Conservation (phyloP, 768 basidiomycete species). For the Phanerochaete sordida region DNA sequence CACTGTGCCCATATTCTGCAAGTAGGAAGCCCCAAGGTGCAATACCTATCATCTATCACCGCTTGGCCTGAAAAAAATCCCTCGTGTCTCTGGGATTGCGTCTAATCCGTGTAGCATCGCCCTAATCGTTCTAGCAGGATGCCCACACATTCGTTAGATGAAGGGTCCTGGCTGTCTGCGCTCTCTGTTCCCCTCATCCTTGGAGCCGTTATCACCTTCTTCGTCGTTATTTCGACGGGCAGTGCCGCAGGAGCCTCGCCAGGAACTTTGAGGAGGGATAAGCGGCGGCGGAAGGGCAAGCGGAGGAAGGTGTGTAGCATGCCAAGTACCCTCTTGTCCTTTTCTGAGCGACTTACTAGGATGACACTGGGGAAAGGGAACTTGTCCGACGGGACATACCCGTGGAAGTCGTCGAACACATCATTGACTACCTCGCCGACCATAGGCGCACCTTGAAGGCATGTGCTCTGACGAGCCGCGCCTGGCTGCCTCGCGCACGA, state of each 20-base stretch:
- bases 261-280: background rate
- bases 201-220: background rate
- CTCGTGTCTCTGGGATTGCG: no score
- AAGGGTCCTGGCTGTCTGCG: background rate
- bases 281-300: background rate
- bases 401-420: conserved; percentile 12
- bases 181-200: background rate
- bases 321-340: background rate
- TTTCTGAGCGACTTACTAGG: no score
- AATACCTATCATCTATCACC: no score
- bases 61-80: no score
- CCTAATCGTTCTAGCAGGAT: background rate
- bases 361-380: background rate
- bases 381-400: conserved; percentile 7
- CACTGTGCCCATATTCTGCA: no score
- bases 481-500: conserved; percentile 8
- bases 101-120: no score
- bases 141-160: background rate
- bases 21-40: no score
- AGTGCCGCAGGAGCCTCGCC: background rate
- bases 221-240: background rate
- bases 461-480: conserved; percentile 8
- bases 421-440: conserved; percentile 14
- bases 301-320: background rate
- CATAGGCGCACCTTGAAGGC: conserved; percentile 7